Evolutionary conservation across 257 asterid genomes (phyloP).

Genomic region (Solanum piurae): DNA sequence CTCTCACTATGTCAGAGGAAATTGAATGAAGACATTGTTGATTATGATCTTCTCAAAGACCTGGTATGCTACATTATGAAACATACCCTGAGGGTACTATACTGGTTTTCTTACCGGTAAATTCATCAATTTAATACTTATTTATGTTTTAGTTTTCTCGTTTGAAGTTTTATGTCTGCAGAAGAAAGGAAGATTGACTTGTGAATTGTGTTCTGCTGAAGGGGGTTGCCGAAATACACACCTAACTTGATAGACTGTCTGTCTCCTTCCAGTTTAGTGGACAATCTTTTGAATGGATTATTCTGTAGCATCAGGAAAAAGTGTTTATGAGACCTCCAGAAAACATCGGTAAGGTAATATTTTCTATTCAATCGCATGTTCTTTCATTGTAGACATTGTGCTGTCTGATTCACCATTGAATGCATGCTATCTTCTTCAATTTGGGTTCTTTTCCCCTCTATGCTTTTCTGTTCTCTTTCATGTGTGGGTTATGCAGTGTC

Average conservation of each 20-base stretch:
- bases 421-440: background rate
- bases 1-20: constrained; percentile 39
- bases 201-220: constrained; percentile 19
- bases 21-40: constrained; percentile 79
- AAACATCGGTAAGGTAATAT: constrained; percentile 71
- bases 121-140: background rate
- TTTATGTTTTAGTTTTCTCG: background rate
- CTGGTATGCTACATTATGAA: constrained; percentile 75
- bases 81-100: constrained; percentile 74
- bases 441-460: background rate
- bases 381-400: background rate
- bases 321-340: constrained; percentile 80
- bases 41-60: constrained; percentile 91
- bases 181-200: background rate
- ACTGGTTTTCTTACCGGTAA: constrained; percentile 77
- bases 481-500: background rate
- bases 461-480: background rate
- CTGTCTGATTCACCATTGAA: background rate
- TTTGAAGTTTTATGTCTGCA: background rate
- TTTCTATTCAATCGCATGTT: background rate
- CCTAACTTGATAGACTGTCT: constrained; percentile 60
- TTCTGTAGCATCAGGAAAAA: constrained; percentile 79
- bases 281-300: constrained; percentile 79
- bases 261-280: constrained; percentile 78
- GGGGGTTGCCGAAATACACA: constrained; percentile 89